Evolutionary conservation across 163 green algal species (phyloP).

Genomic region (Scenedesmus sp.): DNA sequence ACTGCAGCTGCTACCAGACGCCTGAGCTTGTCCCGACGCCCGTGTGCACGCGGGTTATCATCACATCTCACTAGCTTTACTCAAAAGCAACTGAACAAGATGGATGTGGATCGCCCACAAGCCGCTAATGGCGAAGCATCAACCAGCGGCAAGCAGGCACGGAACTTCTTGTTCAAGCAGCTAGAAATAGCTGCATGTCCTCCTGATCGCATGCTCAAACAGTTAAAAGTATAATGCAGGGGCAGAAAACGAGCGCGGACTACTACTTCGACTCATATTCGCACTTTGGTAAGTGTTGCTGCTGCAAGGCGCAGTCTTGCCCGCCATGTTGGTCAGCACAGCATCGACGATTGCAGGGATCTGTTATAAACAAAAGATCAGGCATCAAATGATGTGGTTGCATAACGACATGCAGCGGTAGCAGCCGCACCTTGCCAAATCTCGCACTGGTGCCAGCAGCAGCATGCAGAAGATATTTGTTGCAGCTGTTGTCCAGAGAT

Average conservation of each 20-base stretch:
- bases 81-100: background rate
- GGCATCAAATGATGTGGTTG: background rate
- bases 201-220: background rate
- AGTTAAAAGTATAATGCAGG: background rate
- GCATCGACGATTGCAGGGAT: background rate
- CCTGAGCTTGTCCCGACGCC: background rate
- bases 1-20: background rate
- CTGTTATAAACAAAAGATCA: background rate
- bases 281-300: constrained; percentile 76
- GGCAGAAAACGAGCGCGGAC: constrained; percentile 43
- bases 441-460: background rate
- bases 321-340: background rate
- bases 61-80: background rate
- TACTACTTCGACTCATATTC: constrained; percentile 89
- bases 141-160: constrained; percentile 32
- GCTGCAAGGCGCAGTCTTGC: background rate
- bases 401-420: background rate
- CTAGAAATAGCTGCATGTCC: background rate
- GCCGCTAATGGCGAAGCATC: background rate
- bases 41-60: background rate
- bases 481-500: background rate
- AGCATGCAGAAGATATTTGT: background rate
- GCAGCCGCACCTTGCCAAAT: background rate
- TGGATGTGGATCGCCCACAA: constrained; percentile 35
- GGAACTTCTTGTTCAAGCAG: background rate